Base-by-base conservation (phyloP, 108 stramenopile genomes). In the Cyclostephanos tholiformis region DNA sequence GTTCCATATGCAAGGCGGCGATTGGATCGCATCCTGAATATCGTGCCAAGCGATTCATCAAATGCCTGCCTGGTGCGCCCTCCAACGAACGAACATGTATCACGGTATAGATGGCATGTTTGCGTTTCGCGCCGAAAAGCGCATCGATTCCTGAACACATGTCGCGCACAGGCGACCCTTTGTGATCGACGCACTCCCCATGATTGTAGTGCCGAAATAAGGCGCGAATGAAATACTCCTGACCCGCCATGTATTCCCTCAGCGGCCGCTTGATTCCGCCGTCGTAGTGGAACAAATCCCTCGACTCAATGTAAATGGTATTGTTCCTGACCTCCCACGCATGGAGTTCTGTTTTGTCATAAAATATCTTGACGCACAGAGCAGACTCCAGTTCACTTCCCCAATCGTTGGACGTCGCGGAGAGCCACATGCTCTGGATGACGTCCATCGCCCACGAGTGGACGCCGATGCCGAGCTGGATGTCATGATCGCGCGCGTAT, bases 161-260 rank as follows among this genome's bases (percentile, higher is more conserved):
- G 63, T 76, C 67, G 43, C 50, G 25, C 29, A 65, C 68, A 7
- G 63, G 39, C 20, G 27, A 12, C 20, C 46, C 7, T 14, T 39
- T 41, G 8, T 36, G 23, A 0, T 63, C 52, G 6, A 30, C 26
- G 13, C 72, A 67, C 5, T 59, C 20, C 0, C 72, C 72, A 30
- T 46, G 57, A 62, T 80, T 80, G 63, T 80, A 80, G 52, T 68
- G 19, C 46, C 63, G 67, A 30, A 69, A 81, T 56, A 74, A 52
- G 23, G 69, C 16, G 9, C 58, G 56, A 1, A 75, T 25, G 9
- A 51, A 22, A n/a, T 69, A 27, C 10, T 46, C 12, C 29, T 72
- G 72, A 35, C 43, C 26, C 0, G 51, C 72, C 19, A 80, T 52
- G 27, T 74, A 74, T 14, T 80, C 79, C 35, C 55, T 39, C 16